A percentile compares a stretch with the other conserved stretches of the same genome.
Evolutionary conservation across 495 filamentous ascomycete species (phyloP).

Genomic region (Glarea lozoyensis): DNA sequence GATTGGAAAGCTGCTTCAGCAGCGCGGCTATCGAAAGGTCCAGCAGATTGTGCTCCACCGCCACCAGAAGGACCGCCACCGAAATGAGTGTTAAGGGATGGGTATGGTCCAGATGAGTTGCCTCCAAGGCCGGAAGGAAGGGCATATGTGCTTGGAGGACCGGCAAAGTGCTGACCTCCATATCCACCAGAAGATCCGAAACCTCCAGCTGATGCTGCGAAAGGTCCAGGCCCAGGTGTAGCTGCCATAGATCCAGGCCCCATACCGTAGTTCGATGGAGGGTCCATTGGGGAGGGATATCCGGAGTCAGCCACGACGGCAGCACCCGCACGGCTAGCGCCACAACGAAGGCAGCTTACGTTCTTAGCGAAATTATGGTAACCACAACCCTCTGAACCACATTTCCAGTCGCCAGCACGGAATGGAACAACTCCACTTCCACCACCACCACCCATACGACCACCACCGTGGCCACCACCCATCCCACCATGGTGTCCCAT

Average conservation of each 20-base stretch:
- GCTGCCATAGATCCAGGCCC: slow-evolving; percentile 74
- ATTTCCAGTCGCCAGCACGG: slow-evolving; percentile 98
- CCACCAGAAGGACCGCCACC: slow-evolving; percentile 51
- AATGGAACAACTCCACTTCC: slow-evolving; percentile 88
- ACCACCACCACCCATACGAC: slow-evolving; percentile 58
- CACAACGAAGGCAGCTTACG: slow-evolving; percentile 91
- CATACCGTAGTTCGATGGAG: slow-evolving; percentile 68
- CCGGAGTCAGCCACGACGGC: slow-evolving; percentile 90
- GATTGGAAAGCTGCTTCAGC: slow-evolving; percentile 87
- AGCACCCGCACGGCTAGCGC: slow-evolving; percentile 85
- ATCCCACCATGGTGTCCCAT: slow-evolving; percentile 76
- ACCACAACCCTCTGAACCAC: slow-evolving; percentile 92
- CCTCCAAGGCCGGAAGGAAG: slow-evolving; percentile 86
- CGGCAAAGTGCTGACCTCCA: slow-evolving; percentile 78
- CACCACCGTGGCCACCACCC: slow-evolving; percentile 66
- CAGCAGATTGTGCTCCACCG: slow-evolving; percentile 65
- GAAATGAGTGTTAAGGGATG: slow-evolving; percentile 72
- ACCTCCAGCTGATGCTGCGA: slow-evolving; percentile 55
- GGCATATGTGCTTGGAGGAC: slow-evolving; percentile 80
- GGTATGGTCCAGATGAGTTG: slow-evolving; percentile 69
- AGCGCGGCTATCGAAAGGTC: slow-evolving; percentile 87
- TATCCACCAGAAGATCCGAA: slow-evolving; percentile 70
- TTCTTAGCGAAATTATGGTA: slow-evolving; percentile 99
- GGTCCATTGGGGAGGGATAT: slow-evolving; percentile 85
- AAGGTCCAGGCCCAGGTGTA: slow-evolving; percentile 76